phyloP scores from a whole-genome alignment of 1,139 yeast species.

The Debaryomycetaceae sp. region DNA sequence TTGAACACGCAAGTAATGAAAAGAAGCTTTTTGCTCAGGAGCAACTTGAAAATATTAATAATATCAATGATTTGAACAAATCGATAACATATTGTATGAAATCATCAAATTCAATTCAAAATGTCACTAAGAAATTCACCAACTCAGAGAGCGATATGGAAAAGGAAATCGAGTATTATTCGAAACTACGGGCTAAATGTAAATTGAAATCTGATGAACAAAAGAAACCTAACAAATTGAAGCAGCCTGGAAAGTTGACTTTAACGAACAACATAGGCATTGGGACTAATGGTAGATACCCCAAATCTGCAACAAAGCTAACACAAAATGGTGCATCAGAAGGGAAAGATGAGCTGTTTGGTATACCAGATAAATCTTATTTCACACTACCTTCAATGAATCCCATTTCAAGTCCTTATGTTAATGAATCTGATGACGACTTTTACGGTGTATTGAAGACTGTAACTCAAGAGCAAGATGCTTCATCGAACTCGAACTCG shows the following conservation, averaged over 20 bases:
- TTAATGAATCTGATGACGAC: slow-evolving; percentile 14
- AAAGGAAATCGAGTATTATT: slow-evolving; percentile 34
- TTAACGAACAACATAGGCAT: slow-evolving; percentile 9
- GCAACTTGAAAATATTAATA: slow-evolving; percentile 40
- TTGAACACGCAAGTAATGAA: slow-evolving; percentile 6
- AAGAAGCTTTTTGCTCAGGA: slow-evolving; percentile 16
- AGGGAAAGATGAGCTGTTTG: neutral
- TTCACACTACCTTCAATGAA: slow-evolving; percentile 22
- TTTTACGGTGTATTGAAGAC: slow-evolving; percentile 6
- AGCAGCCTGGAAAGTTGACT: slow-evolving; percentile 7
- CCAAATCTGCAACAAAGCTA: neutral
- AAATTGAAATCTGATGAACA: slow-evolving; percentile 16
- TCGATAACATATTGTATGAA: slow-evolving; percentile 40
- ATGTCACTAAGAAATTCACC: slow-evolving; percentile 33
- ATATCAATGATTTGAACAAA: slow-evolving; percentile 41
- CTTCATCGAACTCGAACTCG: neutral
- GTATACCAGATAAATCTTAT: slow-evolving; percentile 1
- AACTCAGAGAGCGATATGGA: slow-evolving; percentile 20
- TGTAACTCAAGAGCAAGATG: neutral
- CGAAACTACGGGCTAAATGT: slow-evolving; percentile 27
- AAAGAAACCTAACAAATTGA: slow-evolving; percentile 11
- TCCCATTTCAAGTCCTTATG: slow-evolving; percentile 19
- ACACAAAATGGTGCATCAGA: neutral
- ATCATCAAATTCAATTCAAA: slow-evolving; percentile 37
- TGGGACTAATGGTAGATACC: neutral